Evolutionary conservation across 495 filamentous ascomycete genomes (phyloP).

Genomic region (Xylaria scruposa): DNA sequence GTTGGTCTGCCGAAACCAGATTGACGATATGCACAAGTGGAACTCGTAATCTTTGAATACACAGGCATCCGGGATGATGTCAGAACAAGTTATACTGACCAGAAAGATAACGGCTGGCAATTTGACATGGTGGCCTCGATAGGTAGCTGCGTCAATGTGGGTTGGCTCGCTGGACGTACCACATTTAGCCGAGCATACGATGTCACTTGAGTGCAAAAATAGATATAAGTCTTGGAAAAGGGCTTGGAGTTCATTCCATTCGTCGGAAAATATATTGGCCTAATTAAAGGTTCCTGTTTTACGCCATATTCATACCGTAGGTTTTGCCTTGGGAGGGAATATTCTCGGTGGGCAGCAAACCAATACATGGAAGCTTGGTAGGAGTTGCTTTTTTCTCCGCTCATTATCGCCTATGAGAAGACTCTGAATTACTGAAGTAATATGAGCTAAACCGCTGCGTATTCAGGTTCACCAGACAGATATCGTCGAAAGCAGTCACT

Average conservation of each 20-base stretch:
- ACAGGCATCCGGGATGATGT: slow-evolving; percentile 20
- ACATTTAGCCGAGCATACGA: slow-evolving; percentile 26
- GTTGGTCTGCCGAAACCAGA: slow-evolving; percentile 1
- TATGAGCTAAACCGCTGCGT: no score
- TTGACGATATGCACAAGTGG: slow-evolving; percentile 7
- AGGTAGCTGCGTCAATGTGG: neutral
- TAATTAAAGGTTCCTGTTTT: slow-evolving; percentile 6
- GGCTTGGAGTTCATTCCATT: slow-evolving; percentile 1
- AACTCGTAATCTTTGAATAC: slow-evolving; percentile 7
- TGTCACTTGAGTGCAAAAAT: slow-evolving; percentile 4
- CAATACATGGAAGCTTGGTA: neutral
- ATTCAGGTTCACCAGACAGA: no score
- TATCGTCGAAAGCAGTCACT: no score
- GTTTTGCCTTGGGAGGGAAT: neutral
- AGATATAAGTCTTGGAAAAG: neutral
- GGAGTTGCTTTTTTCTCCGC: no score
- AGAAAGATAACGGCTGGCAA: slow-evolving; percentile 15
- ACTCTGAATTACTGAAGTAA: no score
- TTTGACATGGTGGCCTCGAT: slow-evolving; percentile 12
- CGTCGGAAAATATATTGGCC: slow-evolving; percentile 19
- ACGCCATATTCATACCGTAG: neutral
- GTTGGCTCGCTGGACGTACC: slow-evolving; percentile 9
- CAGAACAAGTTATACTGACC: slow-evolving; percentile 36
- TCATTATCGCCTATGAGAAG: no score
- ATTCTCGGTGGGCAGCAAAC: no score